Evolutionary conservation across 345 rosid species (phyloP).

Genomic region (Pugionium cornutum): DNA sequence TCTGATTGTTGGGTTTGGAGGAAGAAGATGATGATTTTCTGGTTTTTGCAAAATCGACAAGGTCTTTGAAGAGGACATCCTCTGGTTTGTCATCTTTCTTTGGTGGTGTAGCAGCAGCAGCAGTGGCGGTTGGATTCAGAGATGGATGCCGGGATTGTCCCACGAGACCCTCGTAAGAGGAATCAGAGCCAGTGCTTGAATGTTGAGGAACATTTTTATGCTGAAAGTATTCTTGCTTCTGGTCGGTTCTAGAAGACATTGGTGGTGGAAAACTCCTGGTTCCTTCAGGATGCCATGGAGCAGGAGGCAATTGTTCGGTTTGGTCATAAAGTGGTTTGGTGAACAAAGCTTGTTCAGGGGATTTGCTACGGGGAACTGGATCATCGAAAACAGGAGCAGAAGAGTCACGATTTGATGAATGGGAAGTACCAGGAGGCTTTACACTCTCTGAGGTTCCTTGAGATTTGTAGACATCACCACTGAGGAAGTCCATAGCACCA

Average conservation of each 20-base stretch:
- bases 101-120: slow-evolving; percentile 38
- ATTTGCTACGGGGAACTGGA: slow-evolving; percentile 32
- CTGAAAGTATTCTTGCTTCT: slow-evolving; percentile 68
- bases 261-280: slow-evolving; percentile 65
- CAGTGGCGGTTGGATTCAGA: slow-evolving; percentile 48
- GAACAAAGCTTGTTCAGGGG: slow-evolving; percentile 32
- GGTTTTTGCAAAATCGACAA: slow-evolving; percentile 84
- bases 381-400: slow-evolving; percentile 39
- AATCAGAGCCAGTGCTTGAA: slow-evolving; percentile 52
- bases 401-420: slow-evolving; percentile 25
- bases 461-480: slow-evolving; percentile 32
- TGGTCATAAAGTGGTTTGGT: slow-evolving; percentile 59
- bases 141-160: slow-evolving; percentile 68
- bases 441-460: slow-evolving; percentile 46
- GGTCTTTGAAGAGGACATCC: slow-evolving; percentile 86
- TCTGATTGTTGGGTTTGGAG: slow-evolving; percentile 53
- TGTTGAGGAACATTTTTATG: slow-evolving; percentile 41
- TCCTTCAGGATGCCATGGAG: slow-evolving; percentile 68
- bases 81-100: slow-evolving; percentile 69
- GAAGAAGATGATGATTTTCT: slow-evolving; percentile 67
- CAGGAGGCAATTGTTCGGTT: slow-evolving; percentile 64
- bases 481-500: slow-evolving; percentile 69
- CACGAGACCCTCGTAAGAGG: slow-evolving; percentile 59
- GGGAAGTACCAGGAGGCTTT: slow-evolving; percentile 48
- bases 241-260: slow-evolving; percentile 61